phyloP scores from a whole-genome alignment of 257 asterid species.

The Cruciata laevipes region DNA sequence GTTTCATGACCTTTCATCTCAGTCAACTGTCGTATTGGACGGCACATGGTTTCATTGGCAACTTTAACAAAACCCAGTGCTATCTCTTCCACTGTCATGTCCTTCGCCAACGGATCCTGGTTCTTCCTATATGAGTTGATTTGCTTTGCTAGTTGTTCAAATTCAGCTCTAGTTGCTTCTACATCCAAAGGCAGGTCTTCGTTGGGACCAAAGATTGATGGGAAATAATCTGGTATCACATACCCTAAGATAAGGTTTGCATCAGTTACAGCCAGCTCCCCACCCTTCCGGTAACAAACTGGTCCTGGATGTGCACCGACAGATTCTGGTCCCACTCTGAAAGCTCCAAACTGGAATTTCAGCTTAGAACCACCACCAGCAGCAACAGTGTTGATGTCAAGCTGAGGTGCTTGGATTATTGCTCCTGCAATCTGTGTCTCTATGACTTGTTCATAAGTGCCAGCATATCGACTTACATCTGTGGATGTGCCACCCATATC shows the following conservation, averaged over 20 bases:
- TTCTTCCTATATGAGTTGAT: conserved; percentile 64
- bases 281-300: conserved; percentile 92
- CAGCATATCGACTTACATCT: conserved; percentile 95
- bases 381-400: conserved; percentile 94
- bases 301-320: conserved; percentile 99
- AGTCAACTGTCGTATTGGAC: conserved; percentile 88
- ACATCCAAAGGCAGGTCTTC: conserved; percentile 81
- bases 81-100: conserved; percentile 87
- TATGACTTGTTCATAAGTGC: conserved; percentile 79
- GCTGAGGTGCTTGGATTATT: conserved; percentile 97
- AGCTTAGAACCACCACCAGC: conserved; percentile 98
- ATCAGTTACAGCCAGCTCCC: conserved; percentile 86
- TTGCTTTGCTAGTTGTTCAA: conserved; percentile 67
- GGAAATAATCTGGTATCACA: conserved; percentile 79
- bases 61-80: conserved; percentile 88
- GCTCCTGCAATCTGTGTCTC: conserved; percentile 94
- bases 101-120: conserved; percentile 62
- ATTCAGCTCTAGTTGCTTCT: conserved; percentile 55
- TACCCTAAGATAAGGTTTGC: conserved; percentile 88
- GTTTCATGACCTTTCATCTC: conserved; percentile 99
- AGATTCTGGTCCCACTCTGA: conserved; percentile 94
- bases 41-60: conserved; percentile 96
- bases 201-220: conserved; percentile 86
- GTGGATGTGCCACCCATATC: conserved; percentile 99
- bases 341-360: conserved; percentile 88